phyloP scores from a whole-genome alignment of 768 basidiomycete genomes.

The Hericium coralloides region DNA sequence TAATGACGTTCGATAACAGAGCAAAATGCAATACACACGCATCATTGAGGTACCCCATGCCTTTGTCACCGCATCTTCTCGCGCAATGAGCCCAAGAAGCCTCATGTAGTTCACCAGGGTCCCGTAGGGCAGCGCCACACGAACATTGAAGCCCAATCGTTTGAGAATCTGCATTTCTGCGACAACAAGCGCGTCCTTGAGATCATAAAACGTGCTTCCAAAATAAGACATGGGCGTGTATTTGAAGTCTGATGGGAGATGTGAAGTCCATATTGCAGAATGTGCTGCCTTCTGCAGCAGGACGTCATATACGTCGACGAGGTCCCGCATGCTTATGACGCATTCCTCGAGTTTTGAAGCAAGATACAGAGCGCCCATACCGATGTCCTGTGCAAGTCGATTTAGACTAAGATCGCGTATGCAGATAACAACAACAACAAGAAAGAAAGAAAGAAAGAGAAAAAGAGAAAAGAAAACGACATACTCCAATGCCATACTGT shows the following conservation, averaged over 20 bases:
- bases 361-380: conserved; percentile 82
- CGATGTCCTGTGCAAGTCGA: conserved; percentile 51
- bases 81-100: conserved; percentile 74
- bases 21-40: conserved; percentile 48
- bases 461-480: conserved; percentile 20
- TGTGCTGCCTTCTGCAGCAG: conserved; percentile 70
- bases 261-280: conserved; percentile 26
- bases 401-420: not conserved
- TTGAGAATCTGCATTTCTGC: conserved; percentile 98
- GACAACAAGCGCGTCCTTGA: conserved; percentile 89
- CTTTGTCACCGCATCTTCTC: conserved; percentile 57
- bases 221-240: conserved; percentile 89
- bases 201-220: conserved; percentile 81
- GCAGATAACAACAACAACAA: too few relatives aligned
- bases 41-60: conserved; percentile 96
- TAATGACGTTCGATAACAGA: conserved; percentile 2
- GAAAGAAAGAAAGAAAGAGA: too few relatives aligned
- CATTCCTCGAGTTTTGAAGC: conserved; percentile 92
- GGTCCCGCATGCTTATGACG: conserved; percentile 83
- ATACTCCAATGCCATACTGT: conserved; percentile 86
- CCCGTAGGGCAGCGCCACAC: conserved; percentile 88
- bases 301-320: conserved; percentile 91
- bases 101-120: conserved; percentile 92
- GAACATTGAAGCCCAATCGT: conserved; percentile 90
- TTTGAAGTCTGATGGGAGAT: conserved; percentile 31